Conservation (phyloP, 768 basidiomycete genomes). For the Neoboletus brunneissimus region DNA sequence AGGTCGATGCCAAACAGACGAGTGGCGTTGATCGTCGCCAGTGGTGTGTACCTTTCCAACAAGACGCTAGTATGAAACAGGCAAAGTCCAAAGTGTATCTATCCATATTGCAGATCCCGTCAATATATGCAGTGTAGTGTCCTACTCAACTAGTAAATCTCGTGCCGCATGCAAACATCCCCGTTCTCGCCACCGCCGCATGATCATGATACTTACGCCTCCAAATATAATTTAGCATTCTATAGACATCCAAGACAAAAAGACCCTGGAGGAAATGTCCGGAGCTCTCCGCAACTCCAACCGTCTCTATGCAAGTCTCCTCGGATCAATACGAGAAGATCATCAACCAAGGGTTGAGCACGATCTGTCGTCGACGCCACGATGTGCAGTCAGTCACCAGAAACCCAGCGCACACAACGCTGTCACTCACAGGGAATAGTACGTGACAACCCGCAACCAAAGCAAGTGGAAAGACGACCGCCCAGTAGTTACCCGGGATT, state of each 20-base stretch:
- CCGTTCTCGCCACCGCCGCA: background rate
- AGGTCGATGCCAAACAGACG: background rate
- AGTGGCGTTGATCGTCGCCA: background rate
- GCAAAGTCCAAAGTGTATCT: background rate
- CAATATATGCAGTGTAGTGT: background rate
- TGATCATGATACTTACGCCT: background rate
- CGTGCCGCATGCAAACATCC: background rate
- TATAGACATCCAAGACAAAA: constrained; percentile 1
- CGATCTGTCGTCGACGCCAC: constrained; percentile 44
- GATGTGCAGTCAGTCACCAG: background rate
- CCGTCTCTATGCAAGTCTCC: background rate
- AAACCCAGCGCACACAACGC: background rate
- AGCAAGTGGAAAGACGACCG: constrained; percentile 72
- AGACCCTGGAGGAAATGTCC: background rate
- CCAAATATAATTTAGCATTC: background rate
- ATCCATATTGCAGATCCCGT: background rate
- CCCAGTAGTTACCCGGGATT: constrained; percentile 64
- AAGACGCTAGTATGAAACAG: background rate
- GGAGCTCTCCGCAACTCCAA: background rate
- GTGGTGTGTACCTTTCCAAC: background rate
- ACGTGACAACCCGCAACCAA: constrained; percentile 66
- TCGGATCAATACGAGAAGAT: constrained; percentile 59
- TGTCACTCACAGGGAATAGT: constrained; percentile 61
- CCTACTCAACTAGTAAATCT: background rate
- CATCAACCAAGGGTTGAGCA: constrained; percentile 88